Base-by-base conservation (phyloP, 352 stramenopile genomes). In the Stephanocyclus meneghinianus region DNA sequence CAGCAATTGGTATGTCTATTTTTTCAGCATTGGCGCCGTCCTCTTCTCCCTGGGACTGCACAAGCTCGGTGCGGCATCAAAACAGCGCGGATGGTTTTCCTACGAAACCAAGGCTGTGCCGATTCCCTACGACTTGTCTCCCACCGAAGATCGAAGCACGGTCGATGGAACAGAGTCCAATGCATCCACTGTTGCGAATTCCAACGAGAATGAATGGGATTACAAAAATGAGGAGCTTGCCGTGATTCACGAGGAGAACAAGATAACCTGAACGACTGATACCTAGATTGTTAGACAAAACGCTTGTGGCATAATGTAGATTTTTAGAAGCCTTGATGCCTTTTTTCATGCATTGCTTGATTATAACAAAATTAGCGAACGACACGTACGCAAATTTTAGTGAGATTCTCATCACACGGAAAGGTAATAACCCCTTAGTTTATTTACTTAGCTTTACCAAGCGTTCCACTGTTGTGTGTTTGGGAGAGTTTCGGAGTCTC, bases 1-100 rank as follows among this genome's bases (percentile, higher is more conserved):
- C 15, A 71, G 55, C 16, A 80, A 80, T 47, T 80, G 73, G 73
- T 68, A 70, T 50, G 73, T 80, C n/a, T 78, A 72, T 21, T 15
- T 78, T n/a, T 78, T 78, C 44, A 53, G 48, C 30, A 18, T 51
- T 47, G 71, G 71, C 1, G 21, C 71, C n/a, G 13, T 78, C 1
- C 8, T 60, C 5, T 32, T 78, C 2, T 47, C 56, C 15, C 45
- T 59, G 16, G 21, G 21, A 5, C 37, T 78, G n/a, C 67, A 51
- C 16, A 71, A 67, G 11, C 18, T 78, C 40, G 62, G 59, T n/a
- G 48, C 57, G 11, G 26, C 67, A 59, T 69, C 60, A 11, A 78
- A 64, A 53, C 29, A 37, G 6, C 35, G 26, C 40, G 71, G 71
- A 71, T 78, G 62, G 60, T 69, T 70, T 37, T 40, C 47, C 5